phyloP scores from a whole-genome alignment of 768 basidiomycete genomes.

The Russula foetens region DNA sequence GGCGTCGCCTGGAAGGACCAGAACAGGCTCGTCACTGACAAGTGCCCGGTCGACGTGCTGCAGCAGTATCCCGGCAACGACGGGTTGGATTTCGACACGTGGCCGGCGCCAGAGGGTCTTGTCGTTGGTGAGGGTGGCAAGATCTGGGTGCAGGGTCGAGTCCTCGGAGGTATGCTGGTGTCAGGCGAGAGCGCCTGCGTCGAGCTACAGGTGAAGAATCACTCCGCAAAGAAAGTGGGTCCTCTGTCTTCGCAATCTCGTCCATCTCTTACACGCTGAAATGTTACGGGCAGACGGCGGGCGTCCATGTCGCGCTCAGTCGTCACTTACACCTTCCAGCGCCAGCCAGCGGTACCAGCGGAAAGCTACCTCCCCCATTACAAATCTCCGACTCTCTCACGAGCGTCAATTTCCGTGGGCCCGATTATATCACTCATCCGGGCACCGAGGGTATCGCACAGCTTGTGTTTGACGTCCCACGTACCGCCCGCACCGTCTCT shows the following conservation, averaged over 20 bases:
- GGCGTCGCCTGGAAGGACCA: constrained; percentile 73
- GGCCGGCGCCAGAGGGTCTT: constrained; percentile 46
- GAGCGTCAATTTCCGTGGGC: constrained; percentile 62
- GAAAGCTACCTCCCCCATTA: constrained; percentile 38
- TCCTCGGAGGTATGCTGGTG: constrained; percentile 55
- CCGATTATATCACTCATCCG: constrained; percentile 66
- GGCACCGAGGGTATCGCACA: constrained; percentile 72
- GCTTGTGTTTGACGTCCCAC: constrained; percentile 75
- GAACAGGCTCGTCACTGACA: constrained; percentile 56
- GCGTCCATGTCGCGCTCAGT: constrained; percentile 50
- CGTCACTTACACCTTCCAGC: constrained; percentile 51
- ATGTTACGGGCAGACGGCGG: constrained; percentile 47
- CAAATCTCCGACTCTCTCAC: constrained; percentile 61
- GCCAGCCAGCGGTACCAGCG: constrained; percentile 25
- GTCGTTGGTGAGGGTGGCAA: constrained; percentile 72
- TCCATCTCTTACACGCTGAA: background rate
- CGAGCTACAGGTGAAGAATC: constrained; percentile 75
- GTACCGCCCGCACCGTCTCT: constrained; percentile 50
- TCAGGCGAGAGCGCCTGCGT: constrained; percentile 66
- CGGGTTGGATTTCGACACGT: constrained; percentile 12
- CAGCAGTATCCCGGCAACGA: constrained; percentile 28
- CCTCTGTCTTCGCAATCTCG: background rate
- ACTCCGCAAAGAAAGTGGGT: constrained; percentile 68
- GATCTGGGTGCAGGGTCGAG: constrained; percentile 63
- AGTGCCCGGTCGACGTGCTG: constrained; percentile 54